Percentiles rank a stretch among this genome's conserved stretches.
Conservation (phyloP, 768 basidiomycete species). For the Mycena galopus region DNA sequence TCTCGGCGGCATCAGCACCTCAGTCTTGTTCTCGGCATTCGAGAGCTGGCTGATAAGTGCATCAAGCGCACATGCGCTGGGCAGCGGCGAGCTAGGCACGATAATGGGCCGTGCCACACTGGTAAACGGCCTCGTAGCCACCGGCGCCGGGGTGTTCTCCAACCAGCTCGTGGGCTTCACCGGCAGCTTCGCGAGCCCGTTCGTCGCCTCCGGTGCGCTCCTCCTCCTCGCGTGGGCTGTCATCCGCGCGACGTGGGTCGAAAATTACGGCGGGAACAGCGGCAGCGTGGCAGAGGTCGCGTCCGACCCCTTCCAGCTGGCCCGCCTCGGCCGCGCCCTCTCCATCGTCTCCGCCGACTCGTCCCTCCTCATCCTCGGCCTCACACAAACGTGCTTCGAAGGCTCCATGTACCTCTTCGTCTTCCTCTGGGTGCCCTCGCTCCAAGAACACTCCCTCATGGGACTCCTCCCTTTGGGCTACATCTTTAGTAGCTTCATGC, state of each 20-base stretch:
- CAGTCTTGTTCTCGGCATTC: constrained; percentile 83
- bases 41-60: constrained; percentile 85
- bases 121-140: constrained; percentile 80
- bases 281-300: not conserved
- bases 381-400: constrained; percentile 86
- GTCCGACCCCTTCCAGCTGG: constrained; percentile 63
- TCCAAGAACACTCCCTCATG: no score
- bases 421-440: no score
- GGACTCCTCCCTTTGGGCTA: constrained; percentile 36
- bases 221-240: constrained; percentile 68
- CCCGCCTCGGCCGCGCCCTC: constrained; percentile 68
- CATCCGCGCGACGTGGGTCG: constrained; percentile 71
- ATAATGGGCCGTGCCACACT: constrained; percentile 83
- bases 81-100: constrained; percentile 70
- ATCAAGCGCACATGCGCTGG: constrained; percentile 62
- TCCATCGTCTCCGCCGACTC: constrained; percentile 70
- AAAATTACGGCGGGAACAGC: constrained; percentile 72
- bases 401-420: constrained; percentile 88
- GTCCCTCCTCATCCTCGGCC: constrained; percentile 70
- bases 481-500: constrained; percentile 86
- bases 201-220: constrained; percentile 71
- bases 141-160: constrained; percentile 74
- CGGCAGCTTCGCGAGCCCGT: constrained; percentile 70
- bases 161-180: constrained; percentile 72
- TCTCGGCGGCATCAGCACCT: constrained; percentile 79